Base-by-base conservation (phyloP, 768 basidiomycete species). In the Xerocomus potaroensis region DNA sequence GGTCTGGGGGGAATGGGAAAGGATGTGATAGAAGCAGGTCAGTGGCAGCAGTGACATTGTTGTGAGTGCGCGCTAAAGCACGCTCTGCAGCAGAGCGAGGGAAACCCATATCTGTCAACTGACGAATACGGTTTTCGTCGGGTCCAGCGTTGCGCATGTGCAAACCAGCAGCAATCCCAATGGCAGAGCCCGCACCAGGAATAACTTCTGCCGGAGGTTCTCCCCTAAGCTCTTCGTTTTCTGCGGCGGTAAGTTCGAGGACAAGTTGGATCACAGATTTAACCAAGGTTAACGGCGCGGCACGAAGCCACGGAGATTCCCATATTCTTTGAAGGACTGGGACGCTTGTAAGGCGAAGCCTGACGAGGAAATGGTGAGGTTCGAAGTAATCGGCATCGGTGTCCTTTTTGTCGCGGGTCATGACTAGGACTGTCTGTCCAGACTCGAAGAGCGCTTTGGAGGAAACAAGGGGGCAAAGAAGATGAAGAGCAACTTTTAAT, bases 61-160 rank as follows among this genome's bases (percentile, higher is more conserved):
- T 98, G 51, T 86, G 81, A 4, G 86, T 83, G 10, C 94, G 87
- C 16, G 76, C 66, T 31, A 99, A 72, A 4, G 95, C 95, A 43
- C 84, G 78, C 60, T 89, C 87, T 2, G 84, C 91, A 11, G 90
- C 89, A 33, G 81, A 77, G n/a, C 92, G 81, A 29, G 87, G 81
- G 72, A 98, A 99, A 37, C 96, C 96, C 96, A 99, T 98, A 58
- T 98, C 96, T 9, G 81, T 84, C 45, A 98, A 73, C 57, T 91
- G 87, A 41, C 80, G 78, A 43, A 97, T 80, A 29, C 85, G 80
- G 37, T 74, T 75, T 62, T 93, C 91, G 61, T 91, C 88, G 0
- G 86, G 79, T 11, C 75, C 80, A 49, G 73, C 53, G 18, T 64
- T 62, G 30, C 58, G 62, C 48, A 64, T 65, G 49, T 64, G 63